Percentiles rank a stretch among this genome's conserved stretches.
These are phyloP conservation scores for Nemania sp. DNA, from an alignment of 2,329 filamentous ascomycete species.

Conservation along the genomic window DNA sequence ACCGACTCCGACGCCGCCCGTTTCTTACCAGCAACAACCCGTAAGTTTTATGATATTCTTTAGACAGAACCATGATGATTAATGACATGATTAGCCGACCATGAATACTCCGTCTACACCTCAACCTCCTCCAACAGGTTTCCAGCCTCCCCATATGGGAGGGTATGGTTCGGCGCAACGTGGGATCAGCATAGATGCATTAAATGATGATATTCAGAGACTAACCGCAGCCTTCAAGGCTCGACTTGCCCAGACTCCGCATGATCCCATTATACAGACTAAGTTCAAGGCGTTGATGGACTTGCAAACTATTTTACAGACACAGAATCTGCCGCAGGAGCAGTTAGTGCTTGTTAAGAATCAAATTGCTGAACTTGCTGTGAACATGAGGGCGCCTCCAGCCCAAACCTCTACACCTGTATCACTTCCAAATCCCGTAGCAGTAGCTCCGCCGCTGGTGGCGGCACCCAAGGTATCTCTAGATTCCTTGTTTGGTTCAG, in stretches of 20 bases:
- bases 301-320: constrained; percentile 83
- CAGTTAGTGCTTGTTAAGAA: constrained; percentile 87
- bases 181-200: constrained; percentile 74
- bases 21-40: constrained; percentile 51
- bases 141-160: constrained; percentile 57
- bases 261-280: constrained; percentile 80
- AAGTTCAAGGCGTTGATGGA: constrained; percentile 88
- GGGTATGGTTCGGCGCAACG: constrained; percentile 56
- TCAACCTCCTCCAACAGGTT: constrained; percentile 55
- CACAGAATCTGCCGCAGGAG: constrained; percentile 80
- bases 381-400: constrained; percentile 67
- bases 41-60: constrained; percentile 37
- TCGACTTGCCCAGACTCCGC: constrained; percentile 80
- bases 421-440: constrained; percentile 52
- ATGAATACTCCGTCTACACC: constrained; percentile 52
- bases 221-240: constrained; percentile 79
- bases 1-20: constrained; percentile 40
- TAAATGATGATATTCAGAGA: constrained; percentile 85
- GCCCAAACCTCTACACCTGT: constrained; percentile 57
- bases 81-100: constrained; percentile 35
- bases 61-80: constrained; percentile 19
- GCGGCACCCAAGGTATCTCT: constrained; percentile 61
- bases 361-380: constrained; percentile 83
- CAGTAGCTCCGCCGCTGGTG: constrained; percentile 54
- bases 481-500: constrained; percentile 69